Base-by-base conservation (phyloP, 805 yeast species). In the Spathaspora hagerdaliae region DNA sequence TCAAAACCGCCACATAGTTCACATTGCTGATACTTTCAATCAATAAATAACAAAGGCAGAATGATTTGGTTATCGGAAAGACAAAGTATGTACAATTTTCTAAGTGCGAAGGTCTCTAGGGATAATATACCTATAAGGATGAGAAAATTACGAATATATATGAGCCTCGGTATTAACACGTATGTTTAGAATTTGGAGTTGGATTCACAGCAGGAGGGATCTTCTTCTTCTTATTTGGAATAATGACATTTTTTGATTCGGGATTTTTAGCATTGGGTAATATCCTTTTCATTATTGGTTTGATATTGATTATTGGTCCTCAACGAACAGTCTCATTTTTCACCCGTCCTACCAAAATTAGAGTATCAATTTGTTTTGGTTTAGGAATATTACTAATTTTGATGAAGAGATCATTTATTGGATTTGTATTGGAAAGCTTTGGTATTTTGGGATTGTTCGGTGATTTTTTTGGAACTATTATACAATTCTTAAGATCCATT, bases 401-500 rank as follows among this genome's bases (percentile, higher is more conserved):
- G 46, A 56, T 79, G 55, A 86, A 85, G 57, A 76, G 84, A 69
- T 81, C 97, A 1, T 87, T 94, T 59, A 56, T 83, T 26, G 99
- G 99, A 7, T 92, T 94, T 58, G 61, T 84, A 1, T 68, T 92
- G 35, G 99, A 92, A 63, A 79, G 85, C 42, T 70, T 91, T 51
- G 99, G 99, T n/a, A 88, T 92, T 26, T 66, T 92, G 49, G 91
- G 88, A 7, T 71, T 92, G 33, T 92, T 94, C 67, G 99, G 90
- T 33, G 98, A 94, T 65, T 91, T 94, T 64, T 87, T 92, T 58
- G 89, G 95, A 26, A 87, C 95, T 10, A 82, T 94, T 39, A 79
- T 92, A 10, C 85, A 87, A 53, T 92, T 94, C 59, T 73, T 92
- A 57, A 77, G 97, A 63, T 85, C 95, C 6, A 64, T 92, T 55